Conservation (phyloP, 495 filamentous ascomycete species). For the Thozetella sp. region DNA sequence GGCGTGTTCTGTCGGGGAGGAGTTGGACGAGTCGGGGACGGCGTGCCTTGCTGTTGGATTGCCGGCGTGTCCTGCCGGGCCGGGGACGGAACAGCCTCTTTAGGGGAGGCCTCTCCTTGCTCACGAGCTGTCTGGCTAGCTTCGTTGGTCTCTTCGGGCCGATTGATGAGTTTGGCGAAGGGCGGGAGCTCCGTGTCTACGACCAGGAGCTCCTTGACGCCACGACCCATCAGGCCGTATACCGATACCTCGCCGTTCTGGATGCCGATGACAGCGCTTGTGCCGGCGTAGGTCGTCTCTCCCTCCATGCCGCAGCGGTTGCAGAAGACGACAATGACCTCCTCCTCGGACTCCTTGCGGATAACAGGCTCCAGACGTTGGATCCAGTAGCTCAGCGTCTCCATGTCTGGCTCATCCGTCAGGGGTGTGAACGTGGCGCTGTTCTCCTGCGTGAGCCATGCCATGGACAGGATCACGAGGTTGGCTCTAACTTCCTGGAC, state of each 20-base stretch:
- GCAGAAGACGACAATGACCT: slow-evolving; percentile 79
- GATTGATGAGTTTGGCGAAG: slow-evolving; percentile 26
- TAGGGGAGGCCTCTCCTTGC: too few relatives aligned
- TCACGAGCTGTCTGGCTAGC: background rate
- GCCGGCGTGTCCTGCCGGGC: too few relatives aligned
- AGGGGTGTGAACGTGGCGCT: slow-evolving; percentile 39
- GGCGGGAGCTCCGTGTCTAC: slow-evolving; percentile 55
- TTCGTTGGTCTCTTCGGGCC: slow-evolving; percentile 4
- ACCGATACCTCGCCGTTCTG: slow-evolving; percentile 66
- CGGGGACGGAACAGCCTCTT: too few relatives aligned
- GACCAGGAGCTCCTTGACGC: slow-evolving; percentile 64
- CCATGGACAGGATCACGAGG: slow-evolving; percentile 83
- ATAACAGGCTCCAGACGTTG: slow-evolving; percentile 76
- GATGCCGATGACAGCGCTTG: slow-evolving; percentile 80
- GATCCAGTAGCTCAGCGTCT: slow-evolving; percentile 88
- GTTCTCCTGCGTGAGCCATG: slow-evolving; percentile 75
- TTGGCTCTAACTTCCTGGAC: slow-evolving; percentile 66
- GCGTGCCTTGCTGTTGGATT: too few relatives aligned
- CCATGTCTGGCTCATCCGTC: slow-evolving; percentile 66
- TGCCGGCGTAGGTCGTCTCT: slow-evolving; percentile 79
- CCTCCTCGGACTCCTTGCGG: slow-evolving; percentile 50
- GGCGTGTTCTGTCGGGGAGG: too few relatives aligned
- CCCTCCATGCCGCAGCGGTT: slow-evolving; percentile 81
- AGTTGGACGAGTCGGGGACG: too few relatives aligned
- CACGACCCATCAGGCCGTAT: slow-evolving; percentile 67